Percentiles rank a stretch among this genome's conserved stretches.
Conservation (phyloP, 257 asterid species). For the Solanum chmielewskii region DNA sequence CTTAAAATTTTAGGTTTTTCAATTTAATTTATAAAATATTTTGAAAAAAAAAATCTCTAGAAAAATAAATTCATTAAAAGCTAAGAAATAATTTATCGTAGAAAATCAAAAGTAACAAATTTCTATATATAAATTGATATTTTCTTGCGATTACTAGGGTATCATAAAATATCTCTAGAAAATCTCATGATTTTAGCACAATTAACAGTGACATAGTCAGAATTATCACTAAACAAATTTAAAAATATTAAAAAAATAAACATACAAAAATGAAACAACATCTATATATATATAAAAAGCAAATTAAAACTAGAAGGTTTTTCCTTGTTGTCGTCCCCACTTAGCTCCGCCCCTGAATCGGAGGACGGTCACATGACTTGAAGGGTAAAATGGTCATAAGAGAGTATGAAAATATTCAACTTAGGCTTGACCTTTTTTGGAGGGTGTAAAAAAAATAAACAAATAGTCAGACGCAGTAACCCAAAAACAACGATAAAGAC, state of each 20-base stretch:
- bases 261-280: neutral
- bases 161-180: neutral
- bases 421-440: neutral
- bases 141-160: accelerated
- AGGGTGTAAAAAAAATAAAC: neutral
- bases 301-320: neutral
- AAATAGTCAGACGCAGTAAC: neutral
- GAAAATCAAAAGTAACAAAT: neutral
- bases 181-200: accelerated
- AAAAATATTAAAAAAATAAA: neutral
- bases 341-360: neutral
- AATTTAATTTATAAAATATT: neutral
- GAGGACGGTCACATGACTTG: neutral
- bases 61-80: neutral
- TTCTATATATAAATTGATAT: neutral
- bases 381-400: neutral
- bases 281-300: neutral
- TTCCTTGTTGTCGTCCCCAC: neutral
- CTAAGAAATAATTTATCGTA: neutral
- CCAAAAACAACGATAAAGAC: neutral
- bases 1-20: neutral
- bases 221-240: neutral
- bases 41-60: neutral
- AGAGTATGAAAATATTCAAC: neutral
- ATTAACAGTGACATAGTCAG: neutral